Conservation (phyloP, 1,139 yeast species). For the Saccharomyces uvarum region DNA sequence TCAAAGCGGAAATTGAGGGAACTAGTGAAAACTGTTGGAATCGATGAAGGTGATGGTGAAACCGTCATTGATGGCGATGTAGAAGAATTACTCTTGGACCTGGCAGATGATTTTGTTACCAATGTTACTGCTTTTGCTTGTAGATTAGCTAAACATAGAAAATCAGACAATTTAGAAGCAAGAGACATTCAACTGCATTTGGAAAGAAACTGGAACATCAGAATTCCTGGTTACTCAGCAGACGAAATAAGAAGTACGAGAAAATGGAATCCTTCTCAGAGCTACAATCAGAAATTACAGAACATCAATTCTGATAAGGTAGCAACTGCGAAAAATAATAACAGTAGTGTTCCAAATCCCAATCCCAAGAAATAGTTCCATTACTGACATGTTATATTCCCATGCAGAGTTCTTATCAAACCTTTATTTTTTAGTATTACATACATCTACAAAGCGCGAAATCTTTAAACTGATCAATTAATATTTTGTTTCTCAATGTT, state of each 20-base stretch:
- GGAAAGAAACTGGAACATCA: constrained; percentile 91
- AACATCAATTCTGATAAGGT: constrained; percentile 41
- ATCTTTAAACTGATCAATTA: neutral
- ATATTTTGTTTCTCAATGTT: neutral
- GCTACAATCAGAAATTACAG: constrained; percentile 62
- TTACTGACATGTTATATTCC: neutral
- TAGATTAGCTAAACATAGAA: constrained; percentile 87
- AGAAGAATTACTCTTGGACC: constrained; percentile 78
- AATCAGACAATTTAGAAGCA: constrained; percentile 79
- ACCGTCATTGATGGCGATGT: constrained; percentile 94
- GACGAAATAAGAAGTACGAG: constrained; percentile 85
- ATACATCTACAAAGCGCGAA: neutral
- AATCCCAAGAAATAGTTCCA: neutral
- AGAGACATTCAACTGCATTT: constrained; percentile 85
- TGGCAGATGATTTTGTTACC: constrained; percentile 92
- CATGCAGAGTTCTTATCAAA: neutral
- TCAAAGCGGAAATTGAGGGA: constrained; percentile 85
- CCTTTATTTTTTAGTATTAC: neutral
- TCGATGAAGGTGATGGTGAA: constrained; percentile 82
- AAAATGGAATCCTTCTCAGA: constrained; percentile 67
- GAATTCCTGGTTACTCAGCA: constrained; percentile 86
- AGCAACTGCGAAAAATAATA: constrained; percentile 9
- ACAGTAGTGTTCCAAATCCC: neutral
- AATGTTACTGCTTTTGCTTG: constrained; percentile 91
- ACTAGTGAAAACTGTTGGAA: constrained; percentile 71